Evolutionary conservation across 208 protist genomes (phyloP), one percentile per base, ranked within the genome.

Genomic region (Leishmania tarentolae): DNA sequence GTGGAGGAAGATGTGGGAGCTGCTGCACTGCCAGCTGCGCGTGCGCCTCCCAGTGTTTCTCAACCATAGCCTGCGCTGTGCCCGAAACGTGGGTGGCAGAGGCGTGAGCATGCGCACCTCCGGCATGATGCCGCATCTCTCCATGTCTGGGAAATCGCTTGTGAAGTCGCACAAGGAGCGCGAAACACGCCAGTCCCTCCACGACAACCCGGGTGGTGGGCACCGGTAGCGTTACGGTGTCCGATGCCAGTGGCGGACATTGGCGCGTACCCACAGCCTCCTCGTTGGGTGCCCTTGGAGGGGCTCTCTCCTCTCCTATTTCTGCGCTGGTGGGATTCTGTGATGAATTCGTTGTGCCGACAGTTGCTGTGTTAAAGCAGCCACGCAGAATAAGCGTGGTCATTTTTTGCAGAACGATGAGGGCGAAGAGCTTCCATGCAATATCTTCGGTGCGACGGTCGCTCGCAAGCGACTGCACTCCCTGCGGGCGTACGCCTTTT

Each of bases 1-100:
- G 42, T 8, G 5, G n/a, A 56, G 35, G 19, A 1, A 86, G 52
- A 40, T 76, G 42, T n/a, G 44, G 37, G 9, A 80, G 42, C 44
- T 65, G 63, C 13, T 17, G 71, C 50, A 78, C 53, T 5, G 47
- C 74, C 42, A 42, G 44, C 24, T 47, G 40, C 17, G 78, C 65
- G 50, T 79, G 74, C 17, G 61, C 72, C n/a, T 70, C 72, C 82
- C 82, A 85, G 40, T 79, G 82, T 31, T 76, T 74, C 70, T 66
- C 69, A 53, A 65, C 15, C 19, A 46, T 61, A 37, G 5, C 56
- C 35, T 77, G 74, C 11, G 47, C 37, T 6, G 13, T 28, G 7
- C 40, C 50, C 1, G 47, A 8, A 15, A 40, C 52, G 72, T 44
- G 35, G 13, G 66, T 13, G 66, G 66, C 40, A 71, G 40, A 35